Evolutionary conservation across 1,284 basidiomycete species (phyloP).

Genomic region (Leccinum solheimii): DNA sequence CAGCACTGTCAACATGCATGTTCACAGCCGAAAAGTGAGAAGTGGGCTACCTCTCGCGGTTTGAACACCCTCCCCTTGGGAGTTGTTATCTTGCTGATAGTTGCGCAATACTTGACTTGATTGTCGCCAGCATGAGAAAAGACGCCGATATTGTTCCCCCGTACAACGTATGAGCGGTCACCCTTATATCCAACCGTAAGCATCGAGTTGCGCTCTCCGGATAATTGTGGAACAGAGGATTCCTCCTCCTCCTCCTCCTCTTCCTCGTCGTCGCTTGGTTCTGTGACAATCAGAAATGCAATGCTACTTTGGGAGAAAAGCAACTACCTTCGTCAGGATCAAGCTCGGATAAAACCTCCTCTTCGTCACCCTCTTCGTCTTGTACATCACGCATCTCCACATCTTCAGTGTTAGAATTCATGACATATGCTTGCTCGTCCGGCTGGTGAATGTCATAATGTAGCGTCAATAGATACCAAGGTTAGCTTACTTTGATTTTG

Average conservation of each 20-base stretch:
- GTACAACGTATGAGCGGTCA: slow-evolving; percentile 93
- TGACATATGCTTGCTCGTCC: slow-evolving; percentile 80
- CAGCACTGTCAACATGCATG: slow-evolving; percentile 15
- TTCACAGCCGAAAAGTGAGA: not conserved
- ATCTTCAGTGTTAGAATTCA: slow-evolving; percentile 73
- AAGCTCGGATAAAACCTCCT: slow-evolving; percentile 67
- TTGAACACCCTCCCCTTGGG: slow-evolving; percentile 83
- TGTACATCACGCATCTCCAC: slow-evolving; percentile 82
- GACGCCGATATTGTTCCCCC: slow-evolving; percentile 97
- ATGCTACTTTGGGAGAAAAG: slow-evolving; percentile 3
- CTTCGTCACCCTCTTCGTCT: slow-evolving; percentile 74
- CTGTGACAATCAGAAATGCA: slow-evolving; percentile 27
- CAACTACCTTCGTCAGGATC: slow-evolving; percentile 54
- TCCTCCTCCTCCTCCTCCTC: slow-evolving; percentile 63
- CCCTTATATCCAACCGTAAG: slow-evolving; percentile 96
- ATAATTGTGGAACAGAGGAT: slow-evolving; percentile 41
- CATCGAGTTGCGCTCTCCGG: slow-evolving; percentile 81
- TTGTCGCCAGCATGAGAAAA: slow-evolving; percentile 84
- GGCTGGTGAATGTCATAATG: slow-evolving; percentile 35
- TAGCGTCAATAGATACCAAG: not conserved
- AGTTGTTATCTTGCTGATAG: slow-evolving; percentile 84
- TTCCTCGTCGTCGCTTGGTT: slow-evolving; percentile 57
- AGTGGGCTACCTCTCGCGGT: slow-evolving; percentile 72
- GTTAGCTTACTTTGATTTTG: slow-evolving; percentile 73
- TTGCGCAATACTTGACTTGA: slow-evolving; percentile 84